phyloP scores from a whole-genome alignment of 2,329 filamentous ascomycete genomes.

The Parastagonospora avenae region DNA sequence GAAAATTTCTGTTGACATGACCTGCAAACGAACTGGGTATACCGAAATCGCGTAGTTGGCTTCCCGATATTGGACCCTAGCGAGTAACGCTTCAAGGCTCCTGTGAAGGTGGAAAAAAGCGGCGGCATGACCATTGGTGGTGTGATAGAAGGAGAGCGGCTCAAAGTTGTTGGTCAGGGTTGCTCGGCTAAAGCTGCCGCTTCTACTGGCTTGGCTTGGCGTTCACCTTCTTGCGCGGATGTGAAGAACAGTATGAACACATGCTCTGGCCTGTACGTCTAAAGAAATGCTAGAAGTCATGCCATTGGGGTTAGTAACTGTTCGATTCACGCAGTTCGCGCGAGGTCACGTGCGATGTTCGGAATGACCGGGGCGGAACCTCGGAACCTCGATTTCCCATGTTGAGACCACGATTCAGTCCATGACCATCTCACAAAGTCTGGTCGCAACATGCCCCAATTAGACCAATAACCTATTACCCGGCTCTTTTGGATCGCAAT shows the following conservation, averaged over 20 bases:
- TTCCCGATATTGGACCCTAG: conserved; percentile 7
- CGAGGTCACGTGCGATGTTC: no score
- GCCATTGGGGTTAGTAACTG: no score
- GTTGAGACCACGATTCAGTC: conserved; percentile 30
- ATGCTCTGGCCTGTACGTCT: no score
- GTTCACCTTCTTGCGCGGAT: no score
- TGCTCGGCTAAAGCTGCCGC: conserved; percentile 29
- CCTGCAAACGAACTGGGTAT: conserved; percentile 28
- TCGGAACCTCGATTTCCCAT: neutral
- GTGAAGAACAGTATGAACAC: no score
- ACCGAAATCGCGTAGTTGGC: conserved; percentile 3
- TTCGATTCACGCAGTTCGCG: no score
- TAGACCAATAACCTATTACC: conserved; percentile 2
- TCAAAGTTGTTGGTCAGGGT: conserved; percentile 8
- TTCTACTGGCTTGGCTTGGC: conserved; percentile 18
- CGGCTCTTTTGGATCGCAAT: conserved; percentile 4
- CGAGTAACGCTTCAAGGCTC: conserved; percentile 23
- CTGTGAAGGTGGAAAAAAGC: conserved; percentile 24
- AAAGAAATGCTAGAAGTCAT: no score
- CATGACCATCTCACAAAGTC: neutral
- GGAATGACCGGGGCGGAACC: no score
- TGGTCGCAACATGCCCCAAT: conserved; percentile 14
- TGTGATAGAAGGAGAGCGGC: conserved; percentile 8
- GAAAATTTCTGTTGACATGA: conserved; percentile 41
- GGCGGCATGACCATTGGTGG: conserved; percentile 33